A percentile compares a stretch with the other conserved stretches of the same genome.
These are phyloP conservation scores for Solanum raphanifolium DNA, from an alignment of 257 asterid species.

Conservation along the genomic window DNA sequence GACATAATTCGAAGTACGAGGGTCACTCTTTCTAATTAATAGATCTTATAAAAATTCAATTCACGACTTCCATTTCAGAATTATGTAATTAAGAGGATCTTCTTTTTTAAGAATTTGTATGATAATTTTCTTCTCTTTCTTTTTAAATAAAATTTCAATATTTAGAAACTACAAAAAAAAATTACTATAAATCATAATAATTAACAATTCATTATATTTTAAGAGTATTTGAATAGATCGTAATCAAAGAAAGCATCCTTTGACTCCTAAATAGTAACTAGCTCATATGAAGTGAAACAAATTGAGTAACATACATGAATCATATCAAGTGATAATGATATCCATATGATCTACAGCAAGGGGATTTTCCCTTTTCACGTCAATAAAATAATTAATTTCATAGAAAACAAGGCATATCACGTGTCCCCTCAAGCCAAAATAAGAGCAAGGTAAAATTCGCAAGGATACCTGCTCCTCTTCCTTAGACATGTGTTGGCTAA, in stretches of 20 bases:
- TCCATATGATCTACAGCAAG: not conserved
- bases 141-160: not conserved
- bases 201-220: not conserved
- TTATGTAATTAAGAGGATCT: not conserved
- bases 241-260: not conserved
- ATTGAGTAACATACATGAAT: not conserved
- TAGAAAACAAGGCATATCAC: not conserved
- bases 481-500: slow-evolving; percentile 99
- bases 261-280: not conserved
- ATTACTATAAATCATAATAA: not conserved
- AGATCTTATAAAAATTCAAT: not conserved
- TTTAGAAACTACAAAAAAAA: not conserved
- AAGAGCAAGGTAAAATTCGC: not conserved
- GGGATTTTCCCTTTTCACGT: not conserved
- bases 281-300: not conserved
- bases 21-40: not conserved
- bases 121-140: not conserved
- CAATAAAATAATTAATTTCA: not conserved
- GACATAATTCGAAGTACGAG: not conserved
- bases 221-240: not conserved
- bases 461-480: slow-evolving; percentile 91
- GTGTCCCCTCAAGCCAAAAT: not conserved
- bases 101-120: not conserved
- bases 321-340: not conserved
- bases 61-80: not conserved